Evolutionary conservation across 306 rosid genomes (phyloP), one percentile per base, ranked within the genome.

Genomic region (Abrus pulchellus): DNA sequence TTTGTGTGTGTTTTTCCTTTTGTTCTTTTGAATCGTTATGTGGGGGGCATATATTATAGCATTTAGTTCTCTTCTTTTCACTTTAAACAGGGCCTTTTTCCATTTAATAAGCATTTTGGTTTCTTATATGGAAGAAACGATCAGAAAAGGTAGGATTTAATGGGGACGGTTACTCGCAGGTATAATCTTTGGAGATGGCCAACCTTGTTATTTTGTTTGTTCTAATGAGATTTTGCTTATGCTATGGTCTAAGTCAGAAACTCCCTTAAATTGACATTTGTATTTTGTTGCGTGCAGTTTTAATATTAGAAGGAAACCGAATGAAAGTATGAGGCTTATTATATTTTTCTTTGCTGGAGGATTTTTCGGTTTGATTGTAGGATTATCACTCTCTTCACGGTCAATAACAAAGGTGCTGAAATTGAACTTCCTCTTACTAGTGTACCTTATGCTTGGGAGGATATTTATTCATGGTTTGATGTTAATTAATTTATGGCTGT

Each of bases 161-260:
- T 95, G 99, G 90, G 96, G 78, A 89, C 74, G 50, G 73, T 82
- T 85, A 62, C 86, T 11, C 99, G 92, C 86, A 91, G 95, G 97
- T 92, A 53, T 75, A 84, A 8, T 63, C 50, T 20, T 72, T 67
- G 68, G 36, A 53, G 53, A 47, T 57, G 38, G 2, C 10, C 47
- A 53, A 14, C 54, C 79, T 84, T 59, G 28, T 38, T 49, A 11
- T 72, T 80, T 40, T 71, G 66, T 13, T 36, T 65, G 49, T 71
- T 66, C 75, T 71, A 12, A 8, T 34, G 13, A 76, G 48, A 57
- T 59, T 67, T 67, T 14, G 29, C 11, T 12, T 43, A 71, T 59
- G 77, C 79, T 81, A 32, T 38, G 65, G 34, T 55, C 53, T n/a
- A 13, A 65, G 77, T 49, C 72, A 57, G 66, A 20, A 55, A 74